phyloP scores from a whole-genome alignment of 106 monocot species.

The Dendrobium nobile region DNA sequence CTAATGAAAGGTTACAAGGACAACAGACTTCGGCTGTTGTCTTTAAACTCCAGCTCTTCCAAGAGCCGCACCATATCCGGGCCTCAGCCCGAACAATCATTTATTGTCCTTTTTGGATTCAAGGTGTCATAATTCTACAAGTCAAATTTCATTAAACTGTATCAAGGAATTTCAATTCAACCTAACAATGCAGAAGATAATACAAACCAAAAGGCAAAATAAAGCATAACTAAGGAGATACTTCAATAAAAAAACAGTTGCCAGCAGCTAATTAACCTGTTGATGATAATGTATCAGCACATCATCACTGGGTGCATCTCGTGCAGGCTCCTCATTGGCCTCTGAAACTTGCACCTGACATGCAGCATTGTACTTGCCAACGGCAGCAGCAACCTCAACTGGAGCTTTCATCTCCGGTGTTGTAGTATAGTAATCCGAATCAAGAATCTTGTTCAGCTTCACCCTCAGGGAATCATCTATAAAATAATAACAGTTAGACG shows the following conservation, averaged over 20 bases:
- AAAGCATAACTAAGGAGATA: neutral
- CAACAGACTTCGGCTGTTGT: no score
- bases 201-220: neutral
- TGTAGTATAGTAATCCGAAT: conserved; percentile 65
- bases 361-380: conserved; percentile 42
- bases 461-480: conserved; percentile 76
- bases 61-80: no score
- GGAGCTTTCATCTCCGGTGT: conserved; percentile 74
- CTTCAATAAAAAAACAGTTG: neutral
- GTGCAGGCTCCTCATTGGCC: neutral
- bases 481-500: neutral
- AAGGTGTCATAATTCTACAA: neutral
- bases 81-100: no score
- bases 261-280: neutral
- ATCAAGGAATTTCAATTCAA: neutral
- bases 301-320: neutral
- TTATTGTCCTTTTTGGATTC: neutral
- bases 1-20: no score
- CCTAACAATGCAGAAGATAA: neutral
- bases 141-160: neutral
- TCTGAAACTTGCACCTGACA: conserved; percentile 9
- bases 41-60: no score
- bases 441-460: conserved; percentile 71
- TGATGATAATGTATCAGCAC: neutral
- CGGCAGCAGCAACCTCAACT: conserved; percentile 71